A percentile compares a stretch with the other conserved stretches of the same genome.
phyloP scores from a whole-genome alignment of 2,329 filamentous ascomycete species.

The Colletotrichum sp. region DNA sequence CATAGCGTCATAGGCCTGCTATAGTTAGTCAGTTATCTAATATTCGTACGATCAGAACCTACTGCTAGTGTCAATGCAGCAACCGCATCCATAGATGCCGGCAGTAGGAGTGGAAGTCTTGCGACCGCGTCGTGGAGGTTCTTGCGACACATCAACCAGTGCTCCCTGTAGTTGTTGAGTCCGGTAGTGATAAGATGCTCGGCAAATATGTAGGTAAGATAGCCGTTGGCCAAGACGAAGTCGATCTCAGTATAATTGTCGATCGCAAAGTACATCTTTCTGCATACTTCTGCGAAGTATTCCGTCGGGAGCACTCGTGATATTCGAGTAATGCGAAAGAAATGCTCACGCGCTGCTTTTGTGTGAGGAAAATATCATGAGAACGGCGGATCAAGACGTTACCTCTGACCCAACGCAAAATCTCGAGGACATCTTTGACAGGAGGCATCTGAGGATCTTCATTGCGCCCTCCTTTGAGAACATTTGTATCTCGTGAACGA shows the following conservation, averaged over 20 bases:
- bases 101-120: slow-evolving; percentile 30
- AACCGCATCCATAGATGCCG: slow-evolving; percentile 35
- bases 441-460: background rate
- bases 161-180: slow-evolving; percentile 24
- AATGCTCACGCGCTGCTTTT: slow-evolving; percentile 20
- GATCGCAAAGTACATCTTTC: slow-evolving; percentile 39
- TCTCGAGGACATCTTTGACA: background rate
- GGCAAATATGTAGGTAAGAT: slow-evolving; percentile 37
- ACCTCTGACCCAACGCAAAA: background rate
- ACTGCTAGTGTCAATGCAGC: slow-evolving; percentile 26
- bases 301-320: slow-evolving; percentile 35
- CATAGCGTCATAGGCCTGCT: slow-evolving; percentile 37
- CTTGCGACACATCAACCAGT: slow-evolving; percentile 28
- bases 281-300: slow-evolving; percentile 34
- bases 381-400: background rate
- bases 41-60: background rate
- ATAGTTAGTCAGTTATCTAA: slow-evolving; percentile 26
- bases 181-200: slow-evolving; percentile 33
- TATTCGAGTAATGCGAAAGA: slow-evolving; percentile 33
- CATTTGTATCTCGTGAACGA: too few species aligned
- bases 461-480: background rate
- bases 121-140: slow-evolving; percentile 27
- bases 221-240: slow-evolving; percentile 39
- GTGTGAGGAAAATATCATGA: background rate
- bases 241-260: slow-evolving; percentile 35